Evolutionary conservation across 2,329 filamentous ascomycete genomes (phyloP), one percentile per base, ranked within the genome.

Genomic region (Calonectria pseudoreteaudii): DNA sequence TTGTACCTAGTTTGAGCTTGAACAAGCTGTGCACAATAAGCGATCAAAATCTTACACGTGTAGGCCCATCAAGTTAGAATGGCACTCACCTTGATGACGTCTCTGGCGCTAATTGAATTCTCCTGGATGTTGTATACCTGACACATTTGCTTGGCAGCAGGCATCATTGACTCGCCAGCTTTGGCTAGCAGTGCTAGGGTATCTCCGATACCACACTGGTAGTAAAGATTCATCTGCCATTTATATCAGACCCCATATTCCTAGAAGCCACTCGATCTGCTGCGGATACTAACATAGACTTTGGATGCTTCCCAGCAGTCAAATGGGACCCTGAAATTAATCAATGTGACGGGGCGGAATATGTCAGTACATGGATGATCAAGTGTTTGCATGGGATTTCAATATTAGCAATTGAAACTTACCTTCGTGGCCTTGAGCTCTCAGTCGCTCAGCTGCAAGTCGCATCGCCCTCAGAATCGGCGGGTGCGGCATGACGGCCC

Each of bases 261-360:
- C 8, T 3, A 10, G 6, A 10, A 53, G 2, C 18, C 10, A 20
- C 4, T 53, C 1, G n/a, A 10, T 9, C 7, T n/a, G 10, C 26
- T 4, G 50, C 6, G 18, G 31, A 18, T 10, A n/a, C 34, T 28
- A 8, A 60, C 56, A 8, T 60, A 60, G 26, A 60, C 56, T 9
- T 60, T 34, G 14, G 56, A 60, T 10, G 56, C 56, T 11, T 60
- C 56, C 56, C 56, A 60, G n/a, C n/a, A 60, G 6, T 60, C 34
- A 5, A 60, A 60, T 1, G 56, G 56, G 4, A 28, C 16, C 34
- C 6, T 60, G 56, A 60, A 60, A 16, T 41, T 41, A 23, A 60
- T 60, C 13, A 60, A n/a, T 41, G 6, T 14, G 2, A 60, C 13
- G 7, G 20, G 41, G 8, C 7, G 9, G 8, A 47, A 11, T 6